These are phyloP conservation scores for Macrolepiota fuliginosa DNA, from an alignment of 768 basidiomycete genomes.

Conservation along the genomic window DNA sequence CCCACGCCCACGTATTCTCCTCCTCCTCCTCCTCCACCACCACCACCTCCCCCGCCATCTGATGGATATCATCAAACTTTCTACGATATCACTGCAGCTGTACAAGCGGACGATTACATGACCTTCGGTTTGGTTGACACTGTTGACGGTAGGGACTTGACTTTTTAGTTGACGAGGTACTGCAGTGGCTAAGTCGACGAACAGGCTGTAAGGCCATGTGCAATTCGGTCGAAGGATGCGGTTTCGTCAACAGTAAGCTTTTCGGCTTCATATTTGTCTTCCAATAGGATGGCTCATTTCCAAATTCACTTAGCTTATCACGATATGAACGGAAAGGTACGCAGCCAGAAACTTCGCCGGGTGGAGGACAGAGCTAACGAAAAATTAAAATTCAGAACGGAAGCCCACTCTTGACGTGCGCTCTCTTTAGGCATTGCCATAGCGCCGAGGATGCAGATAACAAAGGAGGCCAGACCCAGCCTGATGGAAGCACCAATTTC, in stretches of 20 bases:
- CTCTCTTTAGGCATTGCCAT: constrained; percentile 39
- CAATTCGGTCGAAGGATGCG: constrained; percentile 35
- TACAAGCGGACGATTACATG: constrained; percentile 37
- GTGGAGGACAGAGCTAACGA: not conserved
- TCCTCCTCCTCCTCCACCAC: constrained; percentile 15
- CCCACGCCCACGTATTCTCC: constrained; percentile 10
- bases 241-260: constrained; percentile 40
- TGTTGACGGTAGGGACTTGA: constrained; percentile 29
- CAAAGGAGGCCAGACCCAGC: constrained; percentile 40
- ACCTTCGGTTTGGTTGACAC: constrained; percentile 46
- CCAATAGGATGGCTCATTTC: not conserved
- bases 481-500: constrained; percentile 37
- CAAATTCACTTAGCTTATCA: constrained; percentile 32
- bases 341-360: not conserved
- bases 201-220: constrained; percentile 47
- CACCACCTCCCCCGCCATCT: constrained; percentile 16
- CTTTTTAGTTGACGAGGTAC: not conserved
- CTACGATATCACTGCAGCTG: constrained; percentile 38
- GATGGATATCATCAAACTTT: constrained; percentile 39
- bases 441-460: constrained; percentile 34
- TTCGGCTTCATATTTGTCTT: not conserved
- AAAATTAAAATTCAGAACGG: constrained; percentile 27
- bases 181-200: not conserved
- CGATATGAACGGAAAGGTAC: constrained; percentile 45
- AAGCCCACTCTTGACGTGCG: constrained; percentile 42